These are phyloP conservation scores for Annulohypoxylon nitens DNA, from an alignment of 495 filamentous ascomycete species.

Conservation along the genomic window DNA sequence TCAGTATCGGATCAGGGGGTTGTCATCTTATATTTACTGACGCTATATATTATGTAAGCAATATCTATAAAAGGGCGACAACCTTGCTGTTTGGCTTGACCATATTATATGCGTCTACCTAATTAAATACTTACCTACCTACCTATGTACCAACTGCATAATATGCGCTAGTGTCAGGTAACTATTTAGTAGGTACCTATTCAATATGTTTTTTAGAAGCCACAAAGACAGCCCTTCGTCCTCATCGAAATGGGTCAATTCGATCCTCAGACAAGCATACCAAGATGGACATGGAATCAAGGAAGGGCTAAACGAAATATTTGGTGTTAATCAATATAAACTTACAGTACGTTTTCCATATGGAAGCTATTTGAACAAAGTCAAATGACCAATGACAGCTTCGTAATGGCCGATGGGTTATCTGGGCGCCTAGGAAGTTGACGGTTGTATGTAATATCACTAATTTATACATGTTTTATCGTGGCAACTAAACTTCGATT, in stretches of 20 bases:
- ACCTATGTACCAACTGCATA: background rate
- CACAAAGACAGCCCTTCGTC: background rate
- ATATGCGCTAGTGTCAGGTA: background rate
- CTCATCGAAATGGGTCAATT: constrained; percentile 16
- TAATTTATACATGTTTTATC: background rate
- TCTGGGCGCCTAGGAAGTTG: constrained; percentile 39
- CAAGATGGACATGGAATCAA: constrained; percentile 15
- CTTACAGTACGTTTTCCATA: constrained; percentile 16
- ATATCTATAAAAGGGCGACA: background rate
- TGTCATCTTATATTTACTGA: background rate
- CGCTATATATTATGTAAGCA: background rate
- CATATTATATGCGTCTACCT: background rate
- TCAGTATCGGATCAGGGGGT: background rate
- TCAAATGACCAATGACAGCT: constrained; percentile 12
- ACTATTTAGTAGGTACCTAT: background rate
- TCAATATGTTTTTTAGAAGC: background rate
- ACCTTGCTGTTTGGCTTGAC: background rate
- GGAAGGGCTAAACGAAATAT: constrained; percentile 13
- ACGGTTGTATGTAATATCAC: constrained; percentile 41
- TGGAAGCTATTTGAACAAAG: background rate
- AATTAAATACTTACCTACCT: no score
- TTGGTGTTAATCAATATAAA: constrained; percentile 9
- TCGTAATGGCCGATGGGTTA: constrained; percentile 26
- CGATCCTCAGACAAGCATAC: constrained; percentile 19
- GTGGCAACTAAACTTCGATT: background rate